Evolutionary conservation across 164 flowering plant genomes (phyloP).

Genomic region (Macadamia tetraphylla): DNA sequence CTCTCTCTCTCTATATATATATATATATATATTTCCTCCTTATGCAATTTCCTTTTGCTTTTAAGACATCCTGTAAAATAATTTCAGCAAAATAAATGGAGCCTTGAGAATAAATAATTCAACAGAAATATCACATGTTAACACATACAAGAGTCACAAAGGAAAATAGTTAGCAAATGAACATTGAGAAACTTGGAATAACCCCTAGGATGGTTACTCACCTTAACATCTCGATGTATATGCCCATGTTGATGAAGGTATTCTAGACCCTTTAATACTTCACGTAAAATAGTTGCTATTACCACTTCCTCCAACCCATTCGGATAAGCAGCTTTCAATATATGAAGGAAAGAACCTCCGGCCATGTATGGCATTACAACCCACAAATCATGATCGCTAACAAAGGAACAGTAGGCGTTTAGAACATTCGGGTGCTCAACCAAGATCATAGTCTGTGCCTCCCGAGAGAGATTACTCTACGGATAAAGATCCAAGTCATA

Average conservation of each 20-base stretch:
- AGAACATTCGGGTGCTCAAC: slow-evolving; percentile 93
- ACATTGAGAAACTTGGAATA: background rate
- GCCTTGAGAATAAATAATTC: too few species aligned
- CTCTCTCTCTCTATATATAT: too few species aligned
- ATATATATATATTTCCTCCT: too few species aligned
- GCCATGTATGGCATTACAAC: slow-evolving; percentile 96
- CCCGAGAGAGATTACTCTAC: slow-evolving; percentile 73
- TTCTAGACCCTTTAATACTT: slow-evolving; percentile 77
- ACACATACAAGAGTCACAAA: background rate
- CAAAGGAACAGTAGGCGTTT: slow-evolving; percentile 89
- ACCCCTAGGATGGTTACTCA: slow-evolving; percentile 19
- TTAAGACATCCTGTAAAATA: too few species aligned
- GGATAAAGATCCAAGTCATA: background rate
- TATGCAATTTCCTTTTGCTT: too few species aligned
- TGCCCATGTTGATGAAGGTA: slow-evolving; percentile 96
- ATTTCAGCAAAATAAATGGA: too few species aligned
- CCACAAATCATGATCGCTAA: slow-evolving; percentile 77
- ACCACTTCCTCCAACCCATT: slow-evolving; percentile 87
- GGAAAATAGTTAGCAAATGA: background rate
- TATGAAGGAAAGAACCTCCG: slow-evolving; percentile 95
- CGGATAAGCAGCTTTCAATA: slow-evolving; percentile 77
- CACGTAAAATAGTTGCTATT: slow-evolving; percentile 85
- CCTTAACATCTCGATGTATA: slow-evolving; percentile 97
- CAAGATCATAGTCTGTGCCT: slow-evolving; percentile 85
- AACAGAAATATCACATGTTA: background rate